These are phyloP conservation scores for Xylariaceae sp. DNA, from an alignment of 2,329 filamentous ascomycete genomes.

Conservation along the genomic window DNA sequence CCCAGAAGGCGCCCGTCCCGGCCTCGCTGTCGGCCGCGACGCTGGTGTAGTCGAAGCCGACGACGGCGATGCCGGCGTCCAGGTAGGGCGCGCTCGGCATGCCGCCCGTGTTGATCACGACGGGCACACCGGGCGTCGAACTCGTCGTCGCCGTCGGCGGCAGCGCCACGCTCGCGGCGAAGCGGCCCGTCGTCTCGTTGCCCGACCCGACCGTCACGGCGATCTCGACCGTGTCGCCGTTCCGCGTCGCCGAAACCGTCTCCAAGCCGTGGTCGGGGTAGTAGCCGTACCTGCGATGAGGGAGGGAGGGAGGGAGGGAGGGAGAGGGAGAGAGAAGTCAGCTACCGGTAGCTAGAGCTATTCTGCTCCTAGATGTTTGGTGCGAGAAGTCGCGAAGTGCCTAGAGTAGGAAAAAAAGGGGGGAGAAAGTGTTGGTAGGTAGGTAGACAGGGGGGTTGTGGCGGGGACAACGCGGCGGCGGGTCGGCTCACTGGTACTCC, in stretches of 20 bases:
- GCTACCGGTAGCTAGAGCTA: no score
- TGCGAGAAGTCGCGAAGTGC: no score
- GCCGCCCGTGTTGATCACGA: constrained; percentile 43
- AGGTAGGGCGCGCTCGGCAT: constrained; percentile 40
- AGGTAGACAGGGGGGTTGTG: no score
- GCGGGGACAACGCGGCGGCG: no score
- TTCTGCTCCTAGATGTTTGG: no score
- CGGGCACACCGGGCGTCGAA: constrained; percentile 29
- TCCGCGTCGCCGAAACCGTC: constrained; percentile 38
- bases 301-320: no score
- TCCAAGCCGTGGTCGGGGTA: constrained; percentile 41
- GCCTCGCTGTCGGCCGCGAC: constrained; percentile 42
- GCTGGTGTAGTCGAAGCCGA: constrained; percentile 39
- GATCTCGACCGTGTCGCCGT: constrained; percentile 35
- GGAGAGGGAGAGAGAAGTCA: not conserved
- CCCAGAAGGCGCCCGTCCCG: constrained; percentile 42
- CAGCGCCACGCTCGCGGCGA: constrained; percentile 34
- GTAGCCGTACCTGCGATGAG: constrained; percentile 32
- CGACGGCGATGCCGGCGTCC: constrained; percentile 39
- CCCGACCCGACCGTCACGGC: constrained; percentile 29
- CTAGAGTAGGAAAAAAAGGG: no score
- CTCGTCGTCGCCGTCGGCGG: constrained; percentile 30
- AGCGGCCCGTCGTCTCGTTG: constrained; percentile 36
- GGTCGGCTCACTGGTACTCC: constrained; percentile 36
- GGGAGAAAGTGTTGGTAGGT: no score